A percentile compares a stretch with the other conserved stretches of the same genome.
Conservation (phyloP, 176 grass and related monocot species). For the Carex scoparia region DNA sequence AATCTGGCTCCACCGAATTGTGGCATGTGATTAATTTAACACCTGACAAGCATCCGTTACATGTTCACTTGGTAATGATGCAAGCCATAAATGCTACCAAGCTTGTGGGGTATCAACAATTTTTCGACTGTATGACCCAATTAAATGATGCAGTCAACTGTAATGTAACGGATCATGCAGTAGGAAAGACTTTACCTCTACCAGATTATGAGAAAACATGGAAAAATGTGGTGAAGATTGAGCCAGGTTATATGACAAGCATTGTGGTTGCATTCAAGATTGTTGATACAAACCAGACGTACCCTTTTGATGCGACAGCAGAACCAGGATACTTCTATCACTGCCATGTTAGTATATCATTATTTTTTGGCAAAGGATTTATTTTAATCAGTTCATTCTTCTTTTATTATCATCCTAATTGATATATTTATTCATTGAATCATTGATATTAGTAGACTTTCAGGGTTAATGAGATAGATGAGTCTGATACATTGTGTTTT, state of each 20-base stretch:
- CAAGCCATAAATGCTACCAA: constrained; percentile 30
- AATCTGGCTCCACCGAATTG: constrained; percentile 46
- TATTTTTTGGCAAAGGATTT: not conserved
- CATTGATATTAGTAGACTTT: not conserved
- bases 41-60: constrained; percentile 61
- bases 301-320: constrained; percentile 26
- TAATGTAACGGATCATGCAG: constrained; percentile 10
- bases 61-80: constrained; percentile 63
- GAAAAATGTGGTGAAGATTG: constrained; percentile 38
- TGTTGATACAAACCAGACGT: constrained; percentile 24
- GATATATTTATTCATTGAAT: not conserved
- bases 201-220: constrained; percentile 33
- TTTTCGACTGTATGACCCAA: constrained; percentile 30
- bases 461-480: not conserved
- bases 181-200: constrained; percentile 1
- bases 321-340: constrained; percentile 31
- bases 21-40: constrained; percentile 86
- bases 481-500: not conserved
- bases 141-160: constrained; percentile 16
- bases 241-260: constrained; percentile 30
- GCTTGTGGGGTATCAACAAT: constrained; percentile 24
- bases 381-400: not conserved
- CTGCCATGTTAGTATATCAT: constrained; percentile 25
- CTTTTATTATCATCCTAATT: not conserved
- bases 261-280: constrained; percentile 27